These are phyloP conservation scores for Plasmodium malariae DNA, from an alignment of 169 alveolate species.

Conservation along the genomic window DNA sequence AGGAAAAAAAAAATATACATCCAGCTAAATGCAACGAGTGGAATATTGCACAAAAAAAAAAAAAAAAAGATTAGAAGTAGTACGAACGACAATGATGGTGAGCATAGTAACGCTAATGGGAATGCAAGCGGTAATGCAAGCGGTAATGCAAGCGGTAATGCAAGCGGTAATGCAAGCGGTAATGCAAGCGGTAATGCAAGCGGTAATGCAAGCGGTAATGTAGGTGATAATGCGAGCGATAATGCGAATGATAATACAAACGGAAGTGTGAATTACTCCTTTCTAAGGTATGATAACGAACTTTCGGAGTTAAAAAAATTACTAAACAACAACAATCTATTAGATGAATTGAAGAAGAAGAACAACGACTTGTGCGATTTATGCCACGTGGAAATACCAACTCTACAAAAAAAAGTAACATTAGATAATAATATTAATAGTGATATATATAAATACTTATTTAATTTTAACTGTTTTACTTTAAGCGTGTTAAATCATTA, in stretches of 20 bases:
- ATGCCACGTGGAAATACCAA: slow-evolving; percentile 45
- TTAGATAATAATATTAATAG: slow-evolving; percentile 53
- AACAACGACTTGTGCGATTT: slow-evolving; percentile 4
- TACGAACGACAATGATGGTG: not conserved
- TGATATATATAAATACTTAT: slow-evolving; percentile 53
- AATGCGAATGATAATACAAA: too few species aligned
- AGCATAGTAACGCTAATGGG: not conserved
- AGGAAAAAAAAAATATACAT: slow-evolving; percentile 44
- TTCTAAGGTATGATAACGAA: slow-evolving; percentile 4
- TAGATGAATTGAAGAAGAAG: slow-evolving; percentile 8
- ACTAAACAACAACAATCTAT: not conserved
- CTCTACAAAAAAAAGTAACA: slow-evolving; percentile 46
- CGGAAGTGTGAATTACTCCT: not conserved
- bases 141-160: too few species aligned
- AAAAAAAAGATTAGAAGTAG: not conserved
- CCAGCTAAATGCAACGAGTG: slow-evolving; percentile 43
- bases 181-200: too few species aligned
- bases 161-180: too few species aligned
- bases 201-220: too few species aligned
- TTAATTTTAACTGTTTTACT: slow-evolving; percentile 43
- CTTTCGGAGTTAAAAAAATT: slow-evolving; percentile 3
- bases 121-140: too few species aligned
- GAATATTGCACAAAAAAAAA: slow-evolving; percentile 62
- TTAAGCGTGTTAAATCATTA: slow-evolving; percentile 13
- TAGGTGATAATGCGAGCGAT: too few species aligned